Conservation (phyloP, 768 basidiomycete species). For the Phlebiopsis gigantea region DNA sequence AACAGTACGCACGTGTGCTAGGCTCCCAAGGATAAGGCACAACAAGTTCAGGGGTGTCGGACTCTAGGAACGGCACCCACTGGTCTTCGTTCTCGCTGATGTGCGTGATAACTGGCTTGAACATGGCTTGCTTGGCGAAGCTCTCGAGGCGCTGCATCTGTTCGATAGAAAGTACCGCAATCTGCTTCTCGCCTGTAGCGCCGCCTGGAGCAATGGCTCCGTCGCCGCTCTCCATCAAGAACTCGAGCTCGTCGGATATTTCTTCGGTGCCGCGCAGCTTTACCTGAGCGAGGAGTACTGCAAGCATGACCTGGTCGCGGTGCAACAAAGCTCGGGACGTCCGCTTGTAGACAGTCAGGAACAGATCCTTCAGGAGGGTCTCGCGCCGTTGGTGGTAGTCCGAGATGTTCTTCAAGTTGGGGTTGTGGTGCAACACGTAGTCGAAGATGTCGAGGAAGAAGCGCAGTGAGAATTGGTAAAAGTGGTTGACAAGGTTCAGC, state of each 20-base stretch:
- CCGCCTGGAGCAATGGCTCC: conserved; percentile 38
- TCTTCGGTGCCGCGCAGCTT: conserved; percentile 79
- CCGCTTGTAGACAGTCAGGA: conserved; percentile 81
- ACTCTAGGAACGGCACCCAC: conserved; percentile 71
- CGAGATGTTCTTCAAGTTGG: conserved; percentile 74
- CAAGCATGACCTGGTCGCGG: conserved; percentile 86
- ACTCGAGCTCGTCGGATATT: conserved; percentile 81
- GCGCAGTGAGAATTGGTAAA: conserved; percentile 96
- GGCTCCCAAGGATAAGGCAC: conserved; percentile 81
- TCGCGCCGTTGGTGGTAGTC: conserved; percentile 71
- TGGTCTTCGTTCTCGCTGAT: conserved; percentile 54
- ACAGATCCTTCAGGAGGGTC: conserved; percentile 82
- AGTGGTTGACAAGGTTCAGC: conserved; percentile 89
- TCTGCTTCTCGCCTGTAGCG: conserved; percentile 31
- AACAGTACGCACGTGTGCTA: conserved; percentile 59
- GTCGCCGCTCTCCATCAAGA: conserved; percentile 86
- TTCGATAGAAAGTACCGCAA: conserved; percentile 55
- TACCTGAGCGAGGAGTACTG: conserved; percentile 85
- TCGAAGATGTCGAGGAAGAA: conserved; percentile 99
- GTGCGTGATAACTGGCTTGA: conserved; percentile 69
- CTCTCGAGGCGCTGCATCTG: conserved; percentile 63
- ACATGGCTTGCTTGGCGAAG: conserved; percentile 68
- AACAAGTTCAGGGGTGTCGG: conserved; percentile 56
- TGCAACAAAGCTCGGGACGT: conserved; percentile 89
- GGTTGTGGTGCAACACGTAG: conserved; percentile 88